These are phyloP conservation scores for Neostapfia colusana DNA, from an alignment of 176 grass and related monocot species.

Conservation along the genomic window DNA sequence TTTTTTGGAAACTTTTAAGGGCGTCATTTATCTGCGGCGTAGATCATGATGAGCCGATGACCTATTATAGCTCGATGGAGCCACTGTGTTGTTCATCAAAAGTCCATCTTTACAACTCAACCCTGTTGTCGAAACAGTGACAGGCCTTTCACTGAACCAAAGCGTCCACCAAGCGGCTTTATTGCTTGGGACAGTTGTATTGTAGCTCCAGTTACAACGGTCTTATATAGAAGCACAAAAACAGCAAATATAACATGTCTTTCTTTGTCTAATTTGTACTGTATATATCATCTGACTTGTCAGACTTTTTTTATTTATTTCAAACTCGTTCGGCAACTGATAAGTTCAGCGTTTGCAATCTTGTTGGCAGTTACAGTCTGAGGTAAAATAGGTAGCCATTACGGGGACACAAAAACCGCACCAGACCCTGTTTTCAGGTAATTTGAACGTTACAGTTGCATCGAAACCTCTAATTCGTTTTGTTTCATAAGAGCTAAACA, in stretches of 20 bases:
- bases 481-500: neutral
- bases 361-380: neutral
- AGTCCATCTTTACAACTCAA: conserved; percentile 32
- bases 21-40: neutral
- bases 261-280: too few species aligned
- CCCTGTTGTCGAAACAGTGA: conserved; percentile 20
- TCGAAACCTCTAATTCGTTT: neutral
- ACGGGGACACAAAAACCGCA: too few species aligned
- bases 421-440: neutral
- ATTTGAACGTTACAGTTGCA: neutral
- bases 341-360: too few species aligned
- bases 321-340: too few species aligned
- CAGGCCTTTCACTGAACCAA: neutral
- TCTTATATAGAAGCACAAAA: too few species aligned
- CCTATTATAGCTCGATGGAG: conserved; percentile 2
- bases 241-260: too few species aligned
- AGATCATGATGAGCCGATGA: conserved; percentile 20
- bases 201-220: neutral
- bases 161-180: conserved; percentile 1
- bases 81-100: neutral
- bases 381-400: neutral
- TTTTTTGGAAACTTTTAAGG: neutral
- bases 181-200: neutral
- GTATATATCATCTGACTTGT: too few species aligned
- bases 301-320: too few species aligned